A percentile compares a stretch with the other conserved stretches of the same genome.
Conservation (phyloP, 768 basidiomycete genomes). For the Boletus tomentosulus region DNA sequence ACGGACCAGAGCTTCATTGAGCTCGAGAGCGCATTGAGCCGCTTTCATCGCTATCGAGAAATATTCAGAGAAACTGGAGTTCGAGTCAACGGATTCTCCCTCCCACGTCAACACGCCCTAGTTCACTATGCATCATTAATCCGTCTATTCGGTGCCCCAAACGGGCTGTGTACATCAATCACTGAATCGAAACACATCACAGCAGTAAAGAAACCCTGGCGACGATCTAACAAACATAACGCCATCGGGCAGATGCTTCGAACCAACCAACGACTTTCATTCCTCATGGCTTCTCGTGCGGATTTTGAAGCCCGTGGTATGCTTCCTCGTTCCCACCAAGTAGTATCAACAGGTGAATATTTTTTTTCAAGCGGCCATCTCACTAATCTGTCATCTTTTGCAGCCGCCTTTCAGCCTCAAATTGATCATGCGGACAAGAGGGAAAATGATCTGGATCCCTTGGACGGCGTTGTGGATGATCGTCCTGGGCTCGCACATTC, state of each 20-base stretch:
- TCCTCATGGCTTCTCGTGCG: too few relatives aligned
- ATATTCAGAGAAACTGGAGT: slow-evolving; percentile 20
- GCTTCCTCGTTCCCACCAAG: too few relatives aligned
- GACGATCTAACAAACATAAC: slow-evolving; percentile 21
- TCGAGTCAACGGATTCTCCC: slow-evolving; percentile 13
- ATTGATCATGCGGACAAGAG: too few relatives aligned
- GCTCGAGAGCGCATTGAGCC: slow-evolving; percentile 15
- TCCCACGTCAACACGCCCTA: slow-evolving; percentile 34
- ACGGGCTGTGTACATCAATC: slow-evolving; percentile 35
- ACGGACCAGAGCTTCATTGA: slow-evolving; percentile 15
- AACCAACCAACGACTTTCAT: too few relatives aligned
- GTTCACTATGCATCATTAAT: slow-evolving; percentile 28
- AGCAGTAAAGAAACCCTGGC: slow-evolving; percentile 35
- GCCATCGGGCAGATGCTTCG: slow-evolving; percentile 19
- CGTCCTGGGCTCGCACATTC: too few relatives aligned
- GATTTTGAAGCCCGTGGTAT: too few relatives aligned
- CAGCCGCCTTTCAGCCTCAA: too few relatives aligned
- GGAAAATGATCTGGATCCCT: too few relatives aligned
- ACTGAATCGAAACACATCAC: slow-evolving; percentile 35
- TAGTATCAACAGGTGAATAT: too few relatives aligned
- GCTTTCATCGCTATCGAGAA: slow-evolving; percentile 21
- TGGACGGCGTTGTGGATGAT: too few relatives aligned
- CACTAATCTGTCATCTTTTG: too few relatives aligned
- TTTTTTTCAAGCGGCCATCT: too few relatives aligned
- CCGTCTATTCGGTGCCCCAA: slow-evolving; percentile 29